These are phyloP conservation scores for Tulasnella calospora DNA, from an alignment of 768 basidiomycete genomes.

Conservation along the genomic window DNA sequence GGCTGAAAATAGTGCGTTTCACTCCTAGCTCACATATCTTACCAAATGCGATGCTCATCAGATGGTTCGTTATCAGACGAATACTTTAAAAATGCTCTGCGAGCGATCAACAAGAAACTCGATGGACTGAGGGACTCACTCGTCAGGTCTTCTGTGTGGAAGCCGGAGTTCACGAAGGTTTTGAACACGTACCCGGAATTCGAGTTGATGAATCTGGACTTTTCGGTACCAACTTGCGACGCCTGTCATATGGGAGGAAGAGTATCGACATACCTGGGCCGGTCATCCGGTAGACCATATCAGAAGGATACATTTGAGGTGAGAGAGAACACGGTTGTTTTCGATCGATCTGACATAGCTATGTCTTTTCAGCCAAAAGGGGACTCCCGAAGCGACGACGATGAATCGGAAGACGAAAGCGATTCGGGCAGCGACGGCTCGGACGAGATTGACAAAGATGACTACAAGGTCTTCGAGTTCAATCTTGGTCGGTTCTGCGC, in stretches of 20 bases:
- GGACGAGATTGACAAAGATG: slow-evolving; percentile 20
- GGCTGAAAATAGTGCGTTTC: slow-evolving; percentile 39
- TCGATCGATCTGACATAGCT: neutral
- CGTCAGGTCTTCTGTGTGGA: slow-evolving; percentile 83
- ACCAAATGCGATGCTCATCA: neutral
- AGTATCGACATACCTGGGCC: slow-evolving; percentile 57
- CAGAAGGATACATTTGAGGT: slow-evolving; percentile 65
- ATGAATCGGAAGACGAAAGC: slow-evolving; percentile 31
- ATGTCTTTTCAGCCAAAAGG: neutral
- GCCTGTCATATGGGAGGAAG: slow-evolving; percentile 75
- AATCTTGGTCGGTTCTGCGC: slow-evolving; percentile 79
- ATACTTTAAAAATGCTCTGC: slow-evolving; percentile 70
- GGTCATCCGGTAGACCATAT: slow-evolving; percentile 65
- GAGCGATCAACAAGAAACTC: slow-evolving; percentile 63
- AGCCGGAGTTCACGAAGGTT: slow-evolving; percentile 56
- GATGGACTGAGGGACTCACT: slow-evolving; percentile 65
- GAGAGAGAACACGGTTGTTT: slow-evolving; percentile 18
- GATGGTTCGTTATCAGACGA: slow-evolving; percentile 40
- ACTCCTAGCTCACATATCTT: neutral
- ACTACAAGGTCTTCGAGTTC: slow-evolving; percentile 41
- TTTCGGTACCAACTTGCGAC: slow-evolving; percentile 63
- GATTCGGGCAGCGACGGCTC: slow-evolving; percentile 19
- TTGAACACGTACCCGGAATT: slow-evolving; percentile 67
- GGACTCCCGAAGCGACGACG: slow-evolving; percentile 29
- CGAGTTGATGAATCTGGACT: slow-evolving; percentile 48